Base-by-base conservation (phyloP, 2,329 filamentous ascomycete genomes). In the Diaporthe citrichinensis region DNA sequence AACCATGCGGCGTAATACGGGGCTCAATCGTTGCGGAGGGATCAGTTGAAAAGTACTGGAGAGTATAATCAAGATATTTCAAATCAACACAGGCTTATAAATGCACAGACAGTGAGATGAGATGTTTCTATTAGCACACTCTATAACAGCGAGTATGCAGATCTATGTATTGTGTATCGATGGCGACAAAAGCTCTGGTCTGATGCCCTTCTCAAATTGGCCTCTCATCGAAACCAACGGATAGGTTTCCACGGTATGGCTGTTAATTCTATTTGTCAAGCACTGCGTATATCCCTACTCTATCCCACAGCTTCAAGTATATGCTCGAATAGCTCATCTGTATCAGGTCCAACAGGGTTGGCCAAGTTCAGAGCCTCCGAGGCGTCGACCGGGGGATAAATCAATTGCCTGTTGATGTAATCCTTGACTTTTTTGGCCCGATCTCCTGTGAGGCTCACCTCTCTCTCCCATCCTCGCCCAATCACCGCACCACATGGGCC, bases 361-460 rank as follows among this genome's bases (percentile, higher is more conserved):
- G 46, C 65, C 65, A 68, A 41, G 4, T 49, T 20, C 23, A 68
- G 23, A 17, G 65, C 65, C 34, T 68, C 46, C 23, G 3, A 25
- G 20, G 8, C 65, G 17, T 53, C 34, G 12, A 25, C 49, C 10
- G 65, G 65, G 34, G 65, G 65, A 23, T 68, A 68, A 12, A 68
- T 68, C 65, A 53, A 39, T 14, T 68, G 39, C 46, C 49, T 25
- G 2, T 68, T 68, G 46, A 68, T 68, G 8, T 53, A 14, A 46
- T 68, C 46, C 15, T 68, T 68, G 23, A 68, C 65, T 34, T 12
- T 68, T 34, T 68, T 68, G 9, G 65, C 65, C 12, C 23, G 39
- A 14, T 25, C 8, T 10, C 65, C 65, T 3, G 46, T 68, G 4
- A 20, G 15, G 2, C 23, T 12, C 46, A 55, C 65, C 31, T 53